These are phyloP conservation scores for Picea abies DNA, from an alignment of 83 land plant species.

Conservation along the genomic window DNA sequence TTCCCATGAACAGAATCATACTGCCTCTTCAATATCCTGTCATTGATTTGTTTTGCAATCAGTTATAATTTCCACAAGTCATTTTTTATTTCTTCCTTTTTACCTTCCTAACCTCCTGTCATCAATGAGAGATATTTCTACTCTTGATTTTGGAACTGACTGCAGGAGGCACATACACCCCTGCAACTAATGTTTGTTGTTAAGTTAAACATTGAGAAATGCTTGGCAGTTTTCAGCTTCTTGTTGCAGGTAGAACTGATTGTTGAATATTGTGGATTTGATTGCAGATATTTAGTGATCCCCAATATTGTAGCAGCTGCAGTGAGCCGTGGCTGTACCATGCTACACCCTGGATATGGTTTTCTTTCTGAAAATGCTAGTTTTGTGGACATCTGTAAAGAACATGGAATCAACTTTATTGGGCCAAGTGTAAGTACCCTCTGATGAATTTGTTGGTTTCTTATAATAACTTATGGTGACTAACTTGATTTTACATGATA, in stretches of 20 bases:
- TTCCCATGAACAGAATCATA: not conserved
- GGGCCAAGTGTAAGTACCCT: constrained; percentile 81
- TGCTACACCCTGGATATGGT: constrained; percentile 98
- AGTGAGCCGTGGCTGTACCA: constrained; percentile 73
- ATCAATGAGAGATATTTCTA: not conserved
- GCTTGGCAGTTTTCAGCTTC: not conserved
- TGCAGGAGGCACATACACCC: not conserved
- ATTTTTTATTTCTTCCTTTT: not conserved
- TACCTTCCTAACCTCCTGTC: not conserved
- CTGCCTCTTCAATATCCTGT: not conserved
- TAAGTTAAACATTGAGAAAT: not conserved
- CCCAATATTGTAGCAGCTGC: constrained; percentile 94
- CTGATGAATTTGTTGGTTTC: not conserved
- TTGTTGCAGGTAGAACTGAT: not conserved
- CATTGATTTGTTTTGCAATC: not conserved
- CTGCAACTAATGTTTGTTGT: not conserved
- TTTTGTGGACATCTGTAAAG: constrained; percentile 91
- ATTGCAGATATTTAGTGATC: constrained; percentile 67
- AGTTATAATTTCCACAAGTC: not conserved
- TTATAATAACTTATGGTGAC: not conserved
- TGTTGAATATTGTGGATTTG: constrained; percentile 10
- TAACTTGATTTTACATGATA: not conserved
- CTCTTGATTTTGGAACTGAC: not conserved
- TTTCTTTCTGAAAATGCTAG: constrained; percentile 91
- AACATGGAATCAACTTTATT: constrained; percentile 94